These are phyloP conservation scores for Pythium insidiosum DNA, from an alignment of 352 stramenopile species.

Conservation along the genomic window DNA sequence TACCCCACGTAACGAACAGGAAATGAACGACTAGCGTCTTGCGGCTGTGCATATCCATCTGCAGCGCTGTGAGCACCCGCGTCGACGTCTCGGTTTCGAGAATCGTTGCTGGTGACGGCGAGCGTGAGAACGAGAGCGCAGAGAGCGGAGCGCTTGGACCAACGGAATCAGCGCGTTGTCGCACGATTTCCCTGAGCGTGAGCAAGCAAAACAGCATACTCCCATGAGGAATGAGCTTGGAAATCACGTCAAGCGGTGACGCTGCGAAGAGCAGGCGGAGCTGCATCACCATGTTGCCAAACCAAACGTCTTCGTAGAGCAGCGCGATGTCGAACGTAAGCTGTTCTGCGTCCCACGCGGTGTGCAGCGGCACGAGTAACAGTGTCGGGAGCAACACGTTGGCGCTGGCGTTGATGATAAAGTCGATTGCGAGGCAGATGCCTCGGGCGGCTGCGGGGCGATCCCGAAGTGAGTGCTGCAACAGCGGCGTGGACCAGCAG, in stretches of 20 bases:
- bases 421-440: conserved; percentile 18
- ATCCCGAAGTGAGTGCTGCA: conserved; percentile 14
- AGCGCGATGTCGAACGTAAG: conserved; percentile 23
- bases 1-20: not conserved
- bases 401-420: conserved; percentile 15
- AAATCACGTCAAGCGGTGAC: not conserved
- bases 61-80: not conserved
- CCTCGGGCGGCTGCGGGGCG: conserved; percentile 9
- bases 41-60: not conserved
- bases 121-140: too few relatives aligned
- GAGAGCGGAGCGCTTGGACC: not conserved
- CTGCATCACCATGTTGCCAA: conserved; percentile 35
- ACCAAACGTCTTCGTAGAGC: conserved; percentile 34
- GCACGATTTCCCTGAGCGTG: not conserved
- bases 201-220: not conserved
- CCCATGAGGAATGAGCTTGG: not conserved
- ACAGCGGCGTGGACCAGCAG: conserved; percentile 22
- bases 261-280: conserved; percentile 26
- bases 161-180: not conserved
- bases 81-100: not conserved
- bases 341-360: conserved; percentile 19
- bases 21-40: not conserved
- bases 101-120: not conserved
- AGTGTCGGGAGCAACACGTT: conserved; percentile 23
- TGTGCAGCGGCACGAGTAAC: conserved; percentile 26